phyloP scores from a whole-genome alignment of 2,329 filamentous ascomycete species.

The Graphium sp. region DNA sequence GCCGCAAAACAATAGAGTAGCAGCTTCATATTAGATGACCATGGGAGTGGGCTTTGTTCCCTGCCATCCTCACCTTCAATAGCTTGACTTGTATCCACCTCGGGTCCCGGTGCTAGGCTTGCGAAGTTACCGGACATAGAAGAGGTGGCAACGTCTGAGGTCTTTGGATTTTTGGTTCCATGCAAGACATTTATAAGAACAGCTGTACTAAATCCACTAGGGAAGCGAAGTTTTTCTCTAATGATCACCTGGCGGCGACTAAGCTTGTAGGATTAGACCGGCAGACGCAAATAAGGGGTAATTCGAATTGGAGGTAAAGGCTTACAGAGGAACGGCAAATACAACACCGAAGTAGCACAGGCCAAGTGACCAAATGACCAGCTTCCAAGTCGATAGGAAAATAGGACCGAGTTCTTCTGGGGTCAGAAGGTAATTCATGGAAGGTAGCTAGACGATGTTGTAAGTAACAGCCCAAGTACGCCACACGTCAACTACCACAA shows the following conservation, averaged over 20 bases:
- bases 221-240: constrained; percentile 80
- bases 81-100: constrained; percentile 10
- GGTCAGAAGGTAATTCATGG: constrained; percentile 71
- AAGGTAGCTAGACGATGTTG: constrained; percentile 55
- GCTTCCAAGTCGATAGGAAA: constrained; percentile 52
- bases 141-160: constrained; percentile 5
- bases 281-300: constrained; percentile 4
- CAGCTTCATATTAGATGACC: constrained; percentile 32
- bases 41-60: constrained; percentile 14
- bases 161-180: too few species aligned
- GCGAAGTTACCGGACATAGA: constrained; percentile 18
- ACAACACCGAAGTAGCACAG: constrained; percentile 95
- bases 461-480: background rate
- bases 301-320: constrained; percentile 1
- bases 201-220: constrained; percentile 87
- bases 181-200: constrained; percentile 85
- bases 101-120: constrained; percentile 15
- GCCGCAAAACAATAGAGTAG: constrained; percentile 38
- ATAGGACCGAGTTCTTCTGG: constrained; percentile 66
- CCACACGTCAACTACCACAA: background rate
- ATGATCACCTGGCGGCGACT: constrained; percentile 81
- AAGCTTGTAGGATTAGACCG: background rate
- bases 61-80: constrained; percentile 12
- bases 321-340: constrained; percentile 74
- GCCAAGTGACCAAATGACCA: constrained; percentile 81